phyloP scores from a whole-genome alignment of 495 filamentous ascomycete species.

The Tuber calosporum region DNA sequence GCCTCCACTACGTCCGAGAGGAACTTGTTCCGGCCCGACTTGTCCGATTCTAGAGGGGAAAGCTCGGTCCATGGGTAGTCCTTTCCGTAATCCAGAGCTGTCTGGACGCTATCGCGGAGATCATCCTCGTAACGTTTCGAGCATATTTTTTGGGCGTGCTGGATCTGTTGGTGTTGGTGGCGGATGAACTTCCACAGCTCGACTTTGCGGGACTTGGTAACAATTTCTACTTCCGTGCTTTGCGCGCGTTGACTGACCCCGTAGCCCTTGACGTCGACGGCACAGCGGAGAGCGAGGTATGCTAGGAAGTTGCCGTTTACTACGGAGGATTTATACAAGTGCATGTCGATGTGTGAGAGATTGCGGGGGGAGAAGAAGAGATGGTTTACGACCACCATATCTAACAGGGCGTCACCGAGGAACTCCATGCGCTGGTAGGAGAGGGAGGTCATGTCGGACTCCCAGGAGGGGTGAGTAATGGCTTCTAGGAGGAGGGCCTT shows the following conservation, averaged over 20 bases:
- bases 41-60: conserved; percentile 53
- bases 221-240: conserved; percentile 13
- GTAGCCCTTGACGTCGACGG: conserved; percentile 22
- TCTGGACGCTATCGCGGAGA: conserved; percentile 49
- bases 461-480: conserved; percentile 72
- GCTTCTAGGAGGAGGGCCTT: conserved; percentile 70
- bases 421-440: conserved; percentile 88
- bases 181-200: conserved; percentile 67
- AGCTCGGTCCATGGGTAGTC: conserved; percentile 73
- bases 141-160: conserved; percentile 44
- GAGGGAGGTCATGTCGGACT: conserved; percentile 47
- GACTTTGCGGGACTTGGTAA: conserved; percentile 33
- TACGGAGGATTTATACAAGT: conserved; percentile 62
- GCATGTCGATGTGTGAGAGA: conserved; percentile 62
- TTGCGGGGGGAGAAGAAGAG: conserved; percentile 48
- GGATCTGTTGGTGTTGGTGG: conserved; percentile 48
- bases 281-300: conserved; percentile 60
- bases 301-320: conserved; percentile 84
- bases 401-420: conserved; percentile 79
- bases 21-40: conserved; percentile 52
- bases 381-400: conserved; percentile 60
- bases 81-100: conserved; percentile 46
- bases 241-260: conserved; percentile 15
- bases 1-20: conserved; percentile 81
- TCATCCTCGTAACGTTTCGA: conserved; percentile 46